Conservation (phyloP, 768 basidiomycete species). For the Boletellus ananas region DNA sequence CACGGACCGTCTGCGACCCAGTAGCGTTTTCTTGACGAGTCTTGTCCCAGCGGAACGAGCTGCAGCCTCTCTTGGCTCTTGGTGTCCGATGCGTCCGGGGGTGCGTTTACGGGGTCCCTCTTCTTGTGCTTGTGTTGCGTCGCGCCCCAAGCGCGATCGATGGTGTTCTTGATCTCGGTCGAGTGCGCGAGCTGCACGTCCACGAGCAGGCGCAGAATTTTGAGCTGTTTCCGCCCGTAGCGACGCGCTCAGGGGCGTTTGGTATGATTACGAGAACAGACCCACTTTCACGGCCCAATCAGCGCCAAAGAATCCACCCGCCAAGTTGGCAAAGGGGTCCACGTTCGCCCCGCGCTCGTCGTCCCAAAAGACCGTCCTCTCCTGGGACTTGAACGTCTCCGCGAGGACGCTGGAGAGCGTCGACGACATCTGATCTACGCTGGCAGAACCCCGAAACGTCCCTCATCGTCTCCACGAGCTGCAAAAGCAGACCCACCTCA, state of each 20-base stretch:
- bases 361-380: constrained; percentile 80
- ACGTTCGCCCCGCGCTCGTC: constrained; percentile 62
- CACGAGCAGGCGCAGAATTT: constrained; percentile 78
- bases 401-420: constrained; percentile 66
- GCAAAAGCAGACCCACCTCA: constrained; percentile 56
- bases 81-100: constrained; percentile 58
- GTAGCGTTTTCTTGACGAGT: constrained; percentile 70
- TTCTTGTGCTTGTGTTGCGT: constrained; percentile 84
- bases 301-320: constrained; percentile 76
- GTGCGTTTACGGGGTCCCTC: constrained; percentile 53
- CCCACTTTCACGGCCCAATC: constrained; percentile 80
- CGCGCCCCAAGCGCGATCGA: constrained; percentile 87
- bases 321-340: constrained; percentile 65
- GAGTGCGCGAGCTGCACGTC: constrained; percentile 77
- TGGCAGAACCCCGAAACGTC: constrained; percentile 38
- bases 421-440: constrained; percentile 77
- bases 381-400: constrained; percentile 69
- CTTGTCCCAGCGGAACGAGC: constrained; percentile 73
- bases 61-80: constrained; percentile 62
- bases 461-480: constrained; percentile 20
- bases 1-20: constrained; percentile 90
- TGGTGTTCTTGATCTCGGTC: constrained; percentile 60
- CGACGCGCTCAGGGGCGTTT: constrained; percentile 30
- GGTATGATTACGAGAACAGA: constrained; percentile 24
- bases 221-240: constrained; percentile 50